Evolutionary conservation across 1,284 basidiomycete species (phyloP).

Genomic region (Apiotrichum montevideense): DNA sequence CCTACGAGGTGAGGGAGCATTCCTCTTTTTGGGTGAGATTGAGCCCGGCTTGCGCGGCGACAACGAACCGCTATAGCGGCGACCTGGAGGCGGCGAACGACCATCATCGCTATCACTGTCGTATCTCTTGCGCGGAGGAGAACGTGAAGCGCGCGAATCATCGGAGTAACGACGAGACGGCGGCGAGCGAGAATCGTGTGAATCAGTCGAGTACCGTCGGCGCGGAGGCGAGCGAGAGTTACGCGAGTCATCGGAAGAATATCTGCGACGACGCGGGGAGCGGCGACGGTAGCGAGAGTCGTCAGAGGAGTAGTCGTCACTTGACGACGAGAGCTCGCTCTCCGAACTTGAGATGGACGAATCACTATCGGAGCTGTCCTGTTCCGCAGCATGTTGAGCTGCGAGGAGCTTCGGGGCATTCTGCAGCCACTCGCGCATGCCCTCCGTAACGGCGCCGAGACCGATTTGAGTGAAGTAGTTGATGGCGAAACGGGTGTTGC

Average conservation of each 20-base stretch:
- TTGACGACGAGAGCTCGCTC: constrained; percentile 36
- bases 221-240: constrained; percentile 16
- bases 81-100: constrained; percentile 14
- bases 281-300: constrained; percentile 16
- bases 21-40: constrained; percentile 7
- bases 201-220: constrained; percentile 15
- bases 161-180: constrained; percentile 11
- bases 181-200: constrained; percentile 16
- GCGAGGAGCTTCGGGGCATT: constrained; percentile 85
- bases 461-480: constrained; percentile 97
- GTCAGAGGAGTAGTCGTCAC: constrained; percentile 46
- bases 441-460: constrained; percentile 82
- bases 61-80: constrained; percentile 16
- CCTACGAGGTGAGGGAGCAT: constrained; percentile 3
- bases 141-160: constrained; percentile 13
- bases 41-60: constrained; percentile 8
- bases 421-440: constrained; percentile 93
- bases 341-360: constrained; percentile 46
- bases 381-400: constrained; percentile 81
- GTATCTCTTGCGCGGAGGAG: constrained; percentile 11
- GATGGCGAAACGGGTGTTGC: constrained; percentile 94
- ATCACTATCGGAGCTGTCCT: constrained; percentile 49
- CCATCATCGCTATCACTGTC: background rate
- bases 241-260: constrained; percentile 13
- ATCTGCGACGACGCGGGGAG: constrained; percentile 13